Evolutionary conservation across 1,139 yeast genomes (phyloP).

Genomic region (Hyphopichia pseudoburtonii): DNA sequence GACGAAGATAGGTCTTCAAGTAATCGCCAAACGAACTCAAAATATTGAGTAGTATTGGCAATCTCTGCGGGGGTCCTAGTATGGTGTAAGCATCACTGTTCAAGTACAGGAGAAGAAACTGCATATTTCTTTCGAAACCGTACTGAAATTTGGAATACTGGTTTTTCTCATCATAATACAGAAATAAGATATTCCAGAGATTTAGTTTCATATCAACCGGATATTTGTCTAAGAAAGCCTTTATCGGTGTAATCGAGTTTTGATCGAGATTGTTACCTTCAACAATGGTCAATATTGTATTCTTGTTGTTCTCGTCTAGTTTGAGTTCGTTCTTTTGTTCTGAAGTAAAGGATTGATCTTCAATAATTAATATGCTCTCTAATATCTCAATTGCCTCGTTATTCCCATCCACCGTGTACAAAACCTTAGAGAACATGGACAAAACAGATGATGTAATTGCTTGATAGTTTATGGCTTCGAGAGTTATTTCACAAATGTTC

Average conservation of each 20-base stretch:
- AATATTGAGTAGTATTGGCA: constrained; percentile 23
- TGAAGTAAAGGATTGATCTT: too few species aligned
- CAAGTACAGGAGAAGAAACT: constrained; percentile 25
- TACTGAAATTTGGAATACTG: constrained; percentile 41
- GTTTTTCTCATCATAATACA: constrained; percentile 50
- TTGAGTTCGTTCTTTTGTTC: constrained; percentile 2
- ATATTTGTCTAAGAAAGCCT: constrained; percentile 58
- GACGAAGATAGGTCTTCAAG: constrained; percentile 21
- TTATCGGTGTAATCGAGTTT: constrained; percentile 46
- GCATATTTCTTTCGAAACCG: constrained; percentile 55
- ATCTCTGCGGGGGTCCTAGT: too few species aligned
- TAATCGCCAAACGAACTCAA: constrained; percentile 35
- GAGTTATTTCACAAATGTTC: constrained; percentile 59
- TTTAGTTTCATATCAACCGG: constrained; percentile 67
- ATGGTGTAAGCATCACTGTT: constrained; percentile 13
- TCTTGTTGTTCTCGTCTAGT: constrained; percentile 4
- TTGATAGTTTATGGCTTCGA: constrained; percentile 55
- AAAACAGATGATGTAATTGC: constrained; percentile 67
- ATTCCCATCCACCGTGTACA: constrained; percentile 38
- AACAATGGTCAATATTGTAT: constrained; percentile 1
- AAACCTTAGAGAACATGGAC: constrained; percentile 60
- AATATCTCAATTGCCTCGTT: constrained; percentile 52
- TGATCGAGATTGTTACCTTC: constrained; percentile 12
- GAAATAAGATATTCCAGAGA: constrained; percentile 74
- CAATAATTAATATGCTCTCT: constrained; percentile 53